Evolutionary conservation across 192 early-diverging fungal species (phyloP), one percentile per base, ranked within the genome.

Genomic region (Helicostylum pulchrum): DNA sequence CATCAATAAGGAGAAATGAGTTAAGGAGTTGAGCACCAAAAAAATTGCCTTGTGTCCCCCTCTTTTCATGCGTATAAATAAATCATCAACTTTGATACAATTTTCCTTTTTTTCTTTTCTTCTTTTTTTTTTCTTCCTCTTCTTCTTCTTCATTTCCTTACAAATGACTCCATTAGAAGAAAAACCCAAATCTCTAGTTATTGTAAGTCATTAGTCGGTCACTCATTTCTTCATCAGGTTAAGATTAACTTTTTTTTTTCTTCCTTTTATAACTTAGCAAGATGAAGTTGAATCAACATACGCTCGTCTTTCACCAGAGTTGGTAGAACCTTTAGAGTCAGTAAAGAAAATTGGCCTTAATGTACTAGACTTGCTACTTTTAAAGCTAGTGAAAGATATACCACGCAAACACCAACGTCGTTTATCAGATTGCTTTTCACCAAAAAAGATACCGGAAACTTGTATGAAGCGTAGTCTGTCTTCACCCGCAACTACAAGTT

Each of bases 341-440:
- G 73, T 82, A 50, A 85, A 83, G 64, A 60, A 81, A 36, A 61
- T 79, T n/a, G 70, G 75, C 2, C 73, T 85, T 52, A 49, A 77
- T 11, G 81, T 79, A 6, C 58, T 85, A 23, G 79, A 85, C 66
- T 62, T 71, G 30, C 46, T 80, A 21, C 61, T 85, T 2, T 75
- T 75, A 11, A 75, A 85, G 46, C 77, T 83, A 2, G 68, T 80
- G 17, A 53, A 43, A 23, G 34, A 50, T 7, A 23, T 34, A 9
- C 36, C 58, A 34, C 11, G 31, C 0, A 53, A n/a, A 11, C 32
- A 17, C n/a, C 20, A 32, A 34, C 46, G 73, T 32, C 63, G 63
- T 6, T 47, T 70, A 39, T 75, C 73, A 6, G 68, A 70, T 21
- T 58, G 63, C 31, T 66, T 61, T 15, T 47, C 30, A n/a, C 34